A percentile compares a stretch with the other conserved stretches of the same genome.
phyloP scores from a whole-genome alignment of 495 filamentous ascomycete species.

The Annulohypoxylon stygium region DNA sequence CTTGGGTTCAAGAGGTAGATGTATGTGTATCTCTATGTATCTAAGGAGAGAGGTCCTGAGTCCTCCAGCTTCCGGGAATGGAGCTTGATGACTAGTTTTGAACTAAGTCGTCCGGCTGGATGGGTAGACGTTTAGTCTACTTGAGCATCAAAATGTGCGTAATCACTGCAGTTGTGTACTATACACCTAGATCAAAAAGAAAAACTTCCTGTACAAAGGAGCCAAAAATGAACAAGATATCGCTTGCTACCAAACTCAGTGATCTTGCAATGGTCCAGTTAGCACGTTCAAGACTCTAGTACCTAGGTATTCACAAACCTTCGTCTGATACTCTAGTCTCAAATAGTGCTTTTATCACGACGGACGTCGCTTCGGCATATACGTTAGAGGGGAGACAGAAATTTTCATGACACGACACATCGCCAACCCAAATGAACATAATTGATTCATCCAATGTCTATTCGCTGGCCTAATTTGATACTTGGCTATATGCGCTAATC shows the following conservation, averaged over 20 bases:
- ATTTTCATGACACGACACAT: too few species aligned
- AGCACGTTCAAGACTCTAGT: not conserved
- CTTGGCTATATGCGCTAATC: not conserved
- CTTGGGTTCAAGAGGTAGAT: constrained; percentile 10
- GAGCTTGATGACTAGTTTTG: not conserved
- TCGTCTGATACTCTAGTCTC: too few species aligned
- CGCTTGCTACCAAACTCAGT: not conserved
- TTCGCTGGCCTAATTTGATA: constrained; percentile 2
- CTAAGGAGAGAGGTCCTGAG: too few species aligned
- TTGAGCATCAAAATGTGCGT: not conserved
- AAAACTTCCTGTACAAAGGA: constrained; percentile 17
- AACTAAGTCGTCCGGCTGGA: not conserved
- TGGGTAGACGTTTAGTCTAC: not conserved
- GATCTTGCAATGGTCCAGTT: not conserved
- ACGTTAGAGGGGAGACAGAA: not conserved
- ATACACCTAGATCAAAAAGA: constrained; percentile 14
- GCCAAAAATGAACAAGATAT: not conserved
- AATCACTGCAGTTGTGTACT: constrained; percentile 14
- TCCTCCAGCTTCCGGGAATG: not conserved
- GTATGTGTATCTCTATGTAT: too few species aligned
- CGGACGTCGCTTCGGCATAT: not conserved
- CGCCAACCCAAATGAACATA: not conserved
- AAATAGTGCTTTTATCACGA: too few species aligned
- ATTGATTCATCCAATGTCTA: not conserved
- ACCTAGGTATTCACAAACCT: too few species aligned